Evolutionary conservation across 352 stramenopile genomes (phyloP).

Genomic region (Globisporangium perplexum): DNA sequence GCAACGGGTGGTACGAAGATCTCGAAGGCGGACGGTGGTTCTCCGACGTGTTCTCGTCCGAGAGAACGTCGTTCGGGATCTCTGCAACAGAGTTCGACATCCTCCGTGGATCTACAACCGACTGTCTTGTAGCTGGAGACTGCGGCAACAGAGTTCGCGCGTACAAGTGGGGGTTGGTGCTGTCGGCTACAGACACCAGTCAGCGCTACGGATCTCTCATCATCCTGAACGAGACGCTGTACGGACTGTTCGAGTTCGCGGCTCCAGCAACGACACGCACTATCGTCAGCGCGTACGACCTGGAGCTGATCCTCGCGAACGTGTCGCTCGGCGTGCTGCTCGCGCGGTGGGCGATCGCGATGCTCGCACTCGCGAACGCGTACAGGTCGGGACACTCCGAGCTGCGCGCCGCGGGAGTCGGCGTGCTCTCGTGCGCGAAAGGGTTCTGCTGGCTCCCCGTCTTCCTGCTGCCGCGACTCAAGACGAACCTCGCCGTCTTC

Average conservation of each 20-base stretch:
- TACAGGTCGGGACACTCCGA: not conserved
- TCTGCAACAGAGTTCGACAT: constrained; percentile 6
- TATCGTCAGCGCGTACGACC: constrained; percentile 21
- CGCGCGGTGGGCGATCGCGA: constrained; percentile 22
- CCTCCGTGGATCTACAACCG: not conserved
- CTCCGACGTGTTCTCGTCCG: not conserved
- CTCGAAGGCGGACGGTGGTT: constrained; percentile 1
- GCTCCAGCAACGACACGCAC: too few species aligned
- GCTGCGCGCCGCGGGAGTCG: constrained; percentile 8
- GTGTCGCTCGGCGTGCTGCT: constrained; percentile 21
- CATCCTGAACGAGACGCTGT: constrained; percentile 21
- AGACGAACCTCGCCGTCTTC: constrained; percentile 15
- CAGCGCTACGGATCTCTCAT: constrained; percentile 1
- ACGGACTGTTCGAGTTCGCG: constrained; percentile 12
- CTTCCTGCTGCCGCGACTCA: constrained; percentile 17
- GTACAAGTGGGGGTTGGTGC: constrained; percentile 12
- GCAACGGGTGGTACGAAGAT: constrained; percentile 12
- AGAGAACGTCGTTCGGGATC: not conserved
- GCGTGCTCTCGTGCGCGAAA: constrained; percentile 10
- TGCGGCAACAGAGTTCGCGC: not conserved
- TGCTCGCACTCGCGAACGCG: constrained; percentile 6
- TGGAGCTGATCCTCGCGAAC: constrained; percentile 33
- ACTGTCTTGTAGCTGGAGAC: constrained; percentile 2
- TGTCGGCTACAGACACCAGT: not conserved
- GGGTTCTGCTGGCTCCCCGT: constrained; percentile 16